Evolutionary conservation across 139 green algal genomes (phyloP), one percentile per base, ranked within the genome.

Genomic region (Chlorella sp.): DNA sequence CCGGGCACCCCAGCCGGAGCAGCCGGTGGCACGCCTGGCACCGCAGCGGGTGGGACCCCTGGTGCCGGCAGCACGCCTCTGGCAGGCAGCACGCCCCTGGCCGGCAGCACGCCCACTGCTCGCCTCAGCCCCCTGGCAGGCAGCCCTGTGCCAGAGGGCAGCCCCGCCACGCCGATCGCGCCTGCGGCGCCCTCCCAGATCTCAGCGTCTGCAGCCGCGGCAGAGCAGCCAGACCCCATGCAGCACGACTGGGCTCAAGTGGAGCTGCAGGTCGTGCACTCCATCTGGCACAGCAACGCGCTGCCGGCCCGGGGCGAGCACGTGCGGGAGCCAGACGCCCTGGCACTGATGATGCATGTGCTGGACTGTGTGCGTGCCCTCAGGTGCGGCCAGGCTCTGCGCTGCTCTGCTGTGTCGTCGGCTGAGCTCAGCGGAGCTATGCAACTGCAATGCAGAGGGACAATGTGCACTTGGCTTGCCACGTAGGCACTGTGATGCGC

Each of bases 231-330:
- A 7, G 75, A 89, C 60, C 86, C 86, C 32, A 39, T 89, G 56
- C 86, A 89, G 62, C 86, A 89, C 73, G 86, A 89, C 70, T 89
- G 86, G 86, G 44, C 36, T 15, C 86, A 87, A 51, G 83, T 89
- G 39, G 76, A 82, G 60, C 76, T 82, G 60, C 76, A 82, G 76
- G 76, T 82, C 60, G 13, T 74, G 0, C 86, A 89, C 78, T 85
- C 69, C 71, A 62, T 89, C 30, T 80, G 69, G 56, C 83, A 81
- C 70, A 84, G 67, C 41, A 76, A 83, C 70, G 44, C 47, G 72
- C 73, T 89, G 41, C 86, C 86, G 26, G 64, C 23, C 34, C 47
- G 38, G 36, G 86, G 80, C 32, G 80, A 80, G 34, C 86, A 89
- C 18, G 36, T 62, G 23, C 32, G 86, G 32, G 78, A 85, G 74